Evolutionary conservation across 148 eudicot species (phyloP), one percentile per base, ranked within the genome.

Genomic region (Camellia granthamiana): DNA sequence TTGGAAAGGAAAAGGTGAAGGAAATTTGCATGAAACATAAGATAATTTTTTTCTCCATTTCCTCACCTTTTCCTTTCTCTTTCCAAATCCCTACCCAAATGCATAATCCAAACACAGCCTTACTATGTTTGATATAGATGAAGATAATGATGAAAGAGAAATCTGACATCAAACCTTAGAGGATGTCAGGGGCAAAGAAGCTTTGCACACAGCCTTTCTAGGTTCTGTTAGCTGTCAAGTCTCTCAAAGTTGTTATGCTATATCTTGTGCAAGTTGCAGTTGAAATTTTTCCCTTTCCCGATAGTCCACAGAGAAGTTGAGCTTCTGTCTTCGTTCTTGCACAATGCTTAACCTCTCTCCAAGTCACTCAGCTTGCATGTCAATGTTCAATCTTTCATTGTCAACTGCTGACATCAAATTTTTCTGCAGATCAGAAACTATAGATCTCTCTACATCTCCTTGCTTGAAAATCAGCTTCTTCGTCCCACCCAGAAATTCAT

Each of bases 291-390:
- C 94, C 80, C 87, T 90, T 78, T 93, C 99, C 44, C 83, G 84
- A 62, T 84, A 84, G 70, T 90, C 94, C 67, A 81, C 54, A 72
- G 93, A 83, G 78, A 82, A 76, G 30, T 84, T 88, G 21, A 93
- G 91, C 85, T 90, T 93, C 75, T 88, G 89, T 83, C 93, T 91
- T 51, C 85, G 95, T 77, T 87, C 93, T 79, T 89, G 97, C 79
- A 95, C 91, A 78, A 85, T 81, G 85, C 81, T 93, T 70, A 95
- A 77, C 75, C 87, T 90, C 66, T 88, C 97, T 81, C 90, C 85
- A 18, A 95, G 87, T 88, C 88, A 85, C 54, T 81, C 92, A 80
- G 93, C 90, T 80, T 95, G 97, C 69, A 59, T 75, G 78, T 90
- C 30, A 23, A 23, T 23, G 0, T 23, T 23, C 30, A 23, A 23